Evolutionary conservation across 345 rosid species (phyloP).

Genomic region (Gossypium bickii): DNA sequence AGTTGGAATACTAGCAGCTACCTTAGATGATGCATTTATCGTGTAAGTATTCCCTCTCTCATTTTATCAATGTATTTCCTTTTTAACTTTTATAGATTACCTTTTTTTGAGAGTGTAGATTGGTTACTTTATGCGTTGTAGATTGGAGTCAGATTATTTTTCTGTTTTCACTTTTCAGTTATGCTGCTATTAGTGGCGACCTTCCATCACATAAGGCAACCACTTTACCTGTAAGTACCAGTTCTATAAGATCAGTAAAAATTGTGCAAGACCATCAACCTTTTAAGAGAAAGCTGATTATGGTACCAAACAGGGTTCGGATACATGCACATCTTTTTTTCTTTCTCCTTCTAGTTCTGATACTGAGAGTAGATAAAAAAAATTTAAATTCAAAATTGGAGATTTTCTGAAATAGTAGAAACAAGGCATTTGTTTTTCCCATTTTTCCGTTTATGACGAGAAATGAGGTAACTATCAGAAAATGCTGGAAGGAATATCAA

Average conservation of each 20-base stretch:
- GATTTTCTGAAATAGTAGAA: not conserved
- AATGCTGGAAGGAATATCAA: not conserved
- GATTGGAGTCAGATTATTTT: not conserved
- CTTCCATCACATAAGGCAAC: conserved; percentile 25
- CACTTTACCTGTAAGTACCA: conserved; percentile 23
- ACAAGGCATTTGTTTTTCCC: not conserved
- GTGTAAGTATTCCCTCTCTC: conserved; percentile 31
- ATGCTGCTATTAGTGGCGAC: conserved; percentile 59
- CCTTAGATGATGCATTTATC: conserved; percentile 58
- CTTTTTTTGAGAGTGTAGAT: not conserved
- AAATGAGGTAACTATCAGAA: not conserved
- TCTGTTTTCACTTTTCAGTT: conserved; percentile 37
- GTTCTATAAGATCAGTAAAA: not conserved
- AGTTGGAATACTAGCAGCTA: conserved; percentile 65
- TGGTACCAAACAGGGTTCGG: not conserved
- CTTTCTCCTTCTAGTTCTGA: not conserved
- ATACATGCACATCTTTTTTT: not conserved
- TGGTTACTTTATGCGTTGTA: not conserved
- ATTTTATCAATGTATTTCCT: not conserved
- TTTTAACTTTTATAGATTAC: not conserved
- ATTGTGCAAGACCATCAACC: not conserved
- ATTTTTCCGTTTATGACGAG: not conserved
- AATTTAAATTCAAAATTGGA: not conserved
- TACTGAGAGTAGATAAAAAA: not conserved
- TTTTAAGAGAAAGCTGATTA: conserved; percentile 6